phyloP scores from a whole-genome alignment of 805 yeast species.

The Pichia manshurica region DNA sequence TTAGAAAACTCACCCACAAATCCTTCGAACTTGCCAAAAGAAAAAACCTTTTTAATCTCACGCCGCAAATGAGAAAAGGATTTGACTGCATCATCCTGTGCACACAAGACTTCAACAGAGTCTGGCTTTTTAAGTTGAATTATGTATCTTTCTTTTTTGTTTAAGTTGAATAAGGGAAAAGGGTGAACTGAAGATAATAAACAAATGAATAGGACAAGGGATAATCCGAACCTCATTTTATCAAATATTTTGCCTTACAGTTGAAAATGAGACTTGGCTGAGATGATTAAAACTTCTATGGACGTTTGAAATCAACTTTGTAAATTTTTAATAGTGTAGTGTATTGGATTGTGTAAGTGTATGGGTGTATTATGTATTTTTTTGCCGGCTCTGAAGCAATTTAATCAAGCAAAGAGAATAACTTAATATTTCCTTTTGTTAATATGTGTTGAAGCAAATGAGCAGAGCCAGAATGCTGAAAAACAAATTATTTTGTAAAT shows the following conservation, averaged over 20 bases:
- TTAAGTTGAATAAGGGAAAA: constrained; percentile 11
- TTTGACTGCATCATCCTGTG: constrained; percentile 35
- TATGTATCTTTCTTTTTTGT: constrained; percentile 32
- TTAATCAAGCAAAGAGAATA: neutral
- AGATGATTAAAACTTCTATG: too few relatives aligned
- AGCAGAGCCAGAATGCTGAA: too few relatives aligned
- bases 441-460: neutral
- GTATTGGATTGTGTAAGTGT: too few relatives aligned
- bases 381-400: too few relatives aligned
- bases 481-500: too few relatives aligned
- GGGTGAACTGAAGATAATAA: neutral
- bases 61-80: constrained; percentile 39
- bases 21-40: constrained; percentile 69
- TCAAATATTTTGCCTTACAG: too few relatives aligned
- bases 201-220: constrained; percentile 4
- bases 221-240: neutral
- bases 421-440: constrained; percentile 1
- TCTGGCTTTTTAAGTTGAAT: constrained; percentile 47
- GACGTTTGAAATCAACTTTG: too few relatives aligned
- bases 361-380: too few relatives aligned
- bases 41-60: constrained; percentile 45
- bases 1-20: constrained; percentile 57
- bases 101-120: constrained; percentile 43
- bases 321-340: too few relatives aligned
- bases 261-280: too few relatives aligned